Evolutionary conservation across 2,329 filamentous ascomycete species (phyloP).

Genomic region (Byssothecium circinans): DNA sequence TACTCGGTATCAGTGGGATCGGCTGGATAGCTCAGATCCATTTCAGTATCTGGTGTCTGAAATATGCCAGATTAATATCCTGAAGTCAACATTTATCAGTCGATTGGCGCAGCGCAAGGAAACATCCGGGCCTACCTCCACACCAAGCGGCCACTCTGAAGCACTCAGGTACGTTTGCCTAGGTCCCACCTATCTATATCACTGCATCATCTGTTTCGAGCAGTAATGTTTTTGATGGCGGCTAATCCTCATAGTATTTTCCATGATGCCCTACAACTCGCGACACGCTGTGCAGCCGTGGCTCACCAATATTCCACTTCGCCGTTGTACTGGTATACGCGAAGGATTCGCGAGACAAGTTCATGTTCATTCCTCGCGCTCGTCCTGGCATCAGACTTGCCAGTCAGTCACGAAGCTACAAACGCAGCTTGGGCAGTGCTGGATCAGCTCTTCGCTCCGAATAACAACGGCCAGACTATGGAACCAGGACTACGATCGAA

Average conservation of each 20-base stretch:
- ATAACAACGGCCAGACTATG: slow-evolving; percentile 6
- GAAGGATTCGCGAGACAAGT: slow-evolving; percentile 16
- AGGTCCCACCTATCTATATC: neutral
- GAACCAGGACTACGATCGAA: slow-evolving; percentile 12
- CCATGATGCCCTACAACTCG: slow-evolving; percentile 18
- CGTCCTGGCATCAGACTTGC: slow-evolving; percentile 10
- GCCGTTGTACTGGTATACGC: slow-evolving; percentile 21
- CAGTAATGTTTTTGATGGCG: neutral
- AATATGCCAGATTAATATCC: slow-evolving; percentile 13
- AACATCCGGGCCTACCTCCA: slow-evolving; percentile 1
- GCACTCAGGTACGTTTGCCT: slow-evolving; percentile 12
- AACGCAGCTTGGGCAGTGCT: slow-evolving; percentile 15
- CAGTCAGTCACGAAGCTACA: slow-evolving; percentile 10
- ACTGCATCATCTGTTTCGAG: neutral
- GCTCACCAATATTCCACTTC: slow-evolving; percentile 17
- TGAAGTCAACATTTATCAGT: slow-evolving; percentile 18
- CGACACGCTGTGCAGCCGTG: slow-evolving; percentile 12
- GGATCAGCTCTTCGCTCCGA: slow-evolving; percentile 20
- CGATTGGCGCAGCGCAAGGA: slow-evolving; percentile 16
- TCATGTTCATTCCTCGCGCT: slow-evolving; percentile 20
- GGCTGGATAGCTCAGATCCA: slow-evolving; percentile 12
- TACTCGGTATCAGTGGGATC: slow-evolving; percentile 11
- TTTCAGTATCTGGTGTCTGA: slow-evolving; percentile 17
- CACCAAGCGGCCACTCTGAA: slow-evolving; percentile 9
- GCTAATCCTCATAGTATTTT: slow-evolving; percentile 14